Percentiles rank a stretch among this genome's conserved stretches.
Conservation (phyloP, 2,329 filamentous ascomycete genomes). For the Fusarium heterosporum region DNA sequence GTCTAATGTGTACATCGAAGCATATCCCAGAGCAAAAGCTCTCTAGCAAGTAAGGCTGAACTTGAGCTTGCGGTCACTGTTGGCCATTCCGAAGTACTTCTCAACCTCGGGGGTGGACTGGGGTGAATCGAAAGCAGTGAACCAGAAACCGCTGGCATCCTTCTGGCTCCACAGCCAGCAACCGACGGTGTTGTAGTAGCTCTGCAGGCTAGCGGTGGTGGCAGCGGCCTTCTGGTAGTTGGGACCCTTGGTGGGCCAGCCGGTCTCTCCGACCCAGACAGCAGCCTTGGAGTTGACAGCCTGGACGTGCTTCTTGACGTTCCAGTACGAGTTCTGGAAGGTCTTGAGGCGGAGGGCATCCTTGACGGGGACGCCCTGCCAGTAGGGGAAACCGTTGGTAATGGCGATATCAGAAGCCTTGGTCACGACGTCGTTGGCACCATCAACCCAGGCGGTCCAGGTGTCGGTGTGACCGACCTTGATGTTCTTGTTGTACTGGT, state of each 20-base stretch:
- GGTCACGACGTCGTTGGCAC: conserved; percentile 41
- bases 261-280: conserved; percentile 44
- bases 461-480: conserved; percentile 45
- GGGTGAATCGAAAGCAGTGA: conserved; percentile 42
- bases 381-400: conserved; percentile 45
- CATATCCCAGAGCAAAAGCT: neutral
- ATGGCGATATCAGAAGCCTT: conserved; percentile 42
- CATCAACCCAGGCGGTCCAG: conserved; percentile 45
- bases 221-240: conserved; percentile 38
- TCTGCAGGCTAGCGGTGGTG: conserved; percentile 27
- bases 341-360: conserved; percentile 43
- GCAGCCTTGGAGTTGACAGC: conserved; percentile 33
- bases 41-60: conserved; percentile 38
- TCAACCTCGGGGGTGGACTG: conserved; percentile 37
- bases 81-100: conserved; percentile 43
- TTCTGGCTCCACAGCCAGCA: conserved; percentile 41
- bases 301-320: conserved; percentile 39
- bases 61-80: conserved; percentile 42
- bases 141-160: conserved; percentile 41
- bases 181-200: conserved; percentile 40
- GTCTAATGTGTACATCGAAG: neutral
- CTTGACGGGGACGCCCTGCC: conserved; percentile 42
- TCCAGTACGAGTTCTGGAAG: conserved; percentile 41
- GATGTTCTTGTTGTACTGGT: conserved; percentile 41
- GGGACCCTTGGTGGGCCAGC: conserved; percentile 39